phyloP scores from a whole-genome alignment of 1,284 basidiomycete species.

The Heterobasidion annosum region DNA sequence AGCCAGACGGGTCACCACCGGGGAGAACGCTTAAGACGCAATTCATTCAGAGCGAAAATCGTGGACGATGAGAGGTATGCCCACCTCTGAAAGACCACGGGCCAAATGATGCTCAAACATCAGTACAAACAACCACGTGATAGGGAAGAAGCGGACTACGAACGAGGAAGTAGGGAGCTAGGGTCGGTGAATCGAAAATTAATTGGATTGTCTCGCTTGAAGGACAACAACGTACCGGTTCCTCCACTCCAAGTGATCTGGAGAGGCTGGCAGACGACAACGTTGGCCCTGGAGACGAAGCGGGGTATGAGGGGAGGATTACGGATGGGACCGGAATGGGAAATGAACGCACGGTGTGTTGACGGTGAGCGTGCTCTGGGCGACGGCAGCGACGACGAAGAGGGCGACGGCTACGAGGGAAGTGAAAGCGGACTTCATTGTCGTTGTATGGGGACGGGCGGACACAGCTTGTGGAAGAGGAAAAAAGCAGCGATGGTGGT shows the following conservation, averaged over 20 bases:
- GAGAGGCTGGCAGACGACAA: slow-evolving; percentile 42
- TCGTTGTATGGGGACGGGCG: neutral
- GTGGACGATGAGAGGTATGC: neutral
- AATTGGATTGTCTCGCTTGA: too few relatives aligned
- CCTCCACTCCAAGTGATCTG: slow-evolving; percentile 42
- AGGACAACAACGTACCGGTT: slow-evolving; percentile 27
- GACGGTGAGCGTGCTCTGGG: slow-evolving; percentile 33
- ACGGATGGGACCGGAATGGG: neutral
- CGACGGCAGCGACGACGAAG: slow-evolving; percentile 29
- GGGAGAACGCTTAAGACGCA: slow-evolving; percentile 1
- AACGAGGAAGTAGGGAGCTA: slow-evolving; percentile 13
- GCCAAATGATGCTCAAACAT: neutral
- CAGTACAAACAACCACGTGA: neutral
- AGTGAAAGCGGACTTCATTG: slow-evolving; percentile 34
- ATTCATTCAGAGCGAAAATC: neutral
- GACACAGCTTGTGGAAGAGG: neutral
- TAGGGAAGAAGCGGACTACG: neutral
- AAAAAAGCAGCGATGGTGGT: slow-evolving; percentile 2
- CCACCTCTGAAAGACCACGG: slow-evolving; percentile 3
- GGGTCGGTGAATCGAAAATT: too few relatives aligned
- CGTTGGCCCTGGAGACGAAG: slow-evolving; percentile 23
- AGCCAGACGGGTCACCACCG: neutral
- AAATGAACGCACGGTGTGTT: slow-evolving; percentile 49
- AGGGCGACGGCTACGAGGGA: slow-evolving; percentile 27
- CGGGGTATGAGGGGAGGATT: slow-evolving; percentile 3